These are phyloP conservation scores for Salix exigua DNA, from an alignment of 345 rosid species.

Conservation along the genomic window DNA sequence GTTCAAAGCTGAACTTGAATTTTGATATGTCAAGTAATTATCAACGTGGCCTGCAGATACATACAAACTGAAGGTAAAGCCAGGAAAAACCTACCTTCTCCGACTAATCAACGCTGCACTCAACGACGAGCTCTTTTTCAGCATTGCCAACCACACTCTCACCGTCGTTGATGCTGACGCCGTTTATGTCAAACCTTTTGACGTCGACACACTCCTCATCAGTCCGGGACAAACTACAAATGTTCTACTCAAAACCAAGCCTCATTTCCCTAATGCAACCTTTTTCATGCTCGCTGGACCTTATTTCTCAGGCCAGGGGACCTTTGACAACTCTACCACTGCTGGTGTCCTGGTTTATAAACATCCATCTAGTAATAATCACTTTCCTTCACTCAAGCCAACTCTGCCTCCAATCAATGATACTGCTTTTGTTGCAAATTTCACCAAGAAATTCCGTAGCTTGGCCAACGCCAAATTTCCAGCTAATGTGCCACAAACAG, in stretches of 20 bases:
- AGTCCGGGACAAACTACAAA: slow-evolving; percentile 30
- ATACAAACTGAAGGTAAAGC: slow-evolving; percentile 26
- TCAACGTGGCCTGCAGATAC: slow-evolving; percentile 13
- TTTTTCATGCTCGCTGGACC: slow-evolving; percentile 24
- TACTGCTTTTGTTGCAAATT: slow-evolving; percentile 18
- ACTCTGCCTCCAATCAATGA: slow-evolving; percentile 18
- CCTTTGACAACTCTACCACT: slow-evolving; percentile 22
- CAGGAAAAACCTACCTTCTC: slow-evolving; percentile 28
- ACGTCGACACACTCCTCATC: slow-evolving; percentile 14
- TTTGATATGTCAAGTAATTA: too few relatives aligned
- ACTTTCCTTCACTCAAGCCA: slow-evolving; percentile 8
- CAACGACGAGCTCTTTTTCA: slow-evolving; percentile 31
- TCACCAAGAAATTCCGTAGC: slow-evolving; percentile 20
- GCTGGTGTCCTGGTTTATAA: slow-evolving; percentile 19
- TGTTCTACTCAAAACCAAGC: slow-evolving; percentile 25
- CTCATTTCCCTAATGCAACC: slow-evolving; percentile 21
- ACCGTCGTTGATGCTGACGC: slow-evolving; percentile 25
- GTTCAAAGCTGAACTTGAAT: too few relatives aligned
- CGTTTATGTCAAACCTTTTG: slow-evolving; percentile 21
- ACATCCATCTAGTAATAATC: not conserved
- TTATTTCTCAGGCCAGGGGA: slow-evolving; percentile 21
- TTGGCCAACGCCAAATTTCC: slow-evolving; percentile 17
- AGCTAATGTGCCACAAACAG: slow-evolving; percentile 23
- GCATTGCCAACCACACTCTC: slow-evolving; percentile 26
- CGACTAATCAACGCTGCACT: slow-evolving; percentile 32